phyloP scores from a whole-genome alignment of 495 filamentous ascomycete species.

The Lasiosphaeria hispida region DNA sequence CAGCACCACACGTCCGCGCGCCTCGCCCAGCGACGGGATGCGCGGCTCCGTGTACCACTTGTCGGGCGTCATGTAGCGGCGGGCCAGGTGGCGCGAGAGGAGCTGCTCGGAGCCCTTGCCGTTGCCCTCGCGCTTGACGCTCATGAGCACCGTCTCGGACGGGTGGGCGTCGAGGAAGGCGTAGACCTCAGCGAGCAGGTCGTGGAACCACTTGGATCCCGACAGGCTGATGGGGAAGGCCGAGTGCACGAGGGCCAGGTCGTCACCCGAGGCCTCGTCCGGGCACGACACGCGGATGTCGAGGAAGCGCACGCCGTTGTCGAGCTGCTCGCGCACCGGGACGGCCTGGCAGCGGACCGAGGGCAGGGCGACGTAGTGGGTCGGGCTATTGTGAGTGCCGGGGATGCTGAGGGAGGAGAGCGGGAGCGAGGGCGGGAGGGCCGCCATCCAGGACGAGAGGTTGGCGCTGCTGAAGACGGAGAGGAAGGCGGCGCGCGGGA shows the following conservation, averaged over 20 bases:
- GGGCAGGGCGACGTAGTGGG: constrained; percentile 76
- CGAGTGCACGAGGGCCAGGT: constrained; percentile 56
- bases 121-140: constrained; percentile 85
- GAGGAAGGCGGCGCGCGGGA: constrained; percentile 62
- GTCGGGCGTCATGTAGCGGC: constrained; percentile 59
- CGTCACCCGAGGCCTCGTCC: constrained; percentile 14
- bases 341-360: constrained; percentile 93
- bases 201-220: constrained; percentile 65
- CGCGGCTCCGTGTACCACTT: constrained; percentile 77
- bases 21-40: constrained; percentile 80
- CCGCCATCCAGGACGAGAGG: constrained; percentile 77
- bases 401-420: constrained; percentile 86
- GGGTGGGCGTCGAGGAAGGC: constrained; percentile 76
- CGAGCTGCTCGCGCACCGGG: constrained; percentile 68
- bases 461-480: constrained; percentile 71
- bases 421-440: constrained; percentile 62
- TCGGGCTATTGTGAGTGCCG: constrained; percentile 93
- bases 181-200: constrained; percentile 65
- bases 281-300: constrained; percentile 70
- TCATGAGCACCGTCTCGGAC: constrained; percentile 79
- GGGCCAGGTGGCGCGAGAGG: constrained; percentile 65
- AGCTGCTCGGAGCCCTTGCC: constrained; percentile 78
- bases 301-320: constrained; percentile 91
- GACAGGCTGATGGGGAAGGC: constrained; percentile 48
- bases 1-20: constrained; percentile 79